A percentile compares a stretch with the other conserved stretches of the same genome.
Evolutionary conservation across 1,284 basidiomycete genomes (phyloP).

Genomic region (Xanthoconium separans): DNA sequence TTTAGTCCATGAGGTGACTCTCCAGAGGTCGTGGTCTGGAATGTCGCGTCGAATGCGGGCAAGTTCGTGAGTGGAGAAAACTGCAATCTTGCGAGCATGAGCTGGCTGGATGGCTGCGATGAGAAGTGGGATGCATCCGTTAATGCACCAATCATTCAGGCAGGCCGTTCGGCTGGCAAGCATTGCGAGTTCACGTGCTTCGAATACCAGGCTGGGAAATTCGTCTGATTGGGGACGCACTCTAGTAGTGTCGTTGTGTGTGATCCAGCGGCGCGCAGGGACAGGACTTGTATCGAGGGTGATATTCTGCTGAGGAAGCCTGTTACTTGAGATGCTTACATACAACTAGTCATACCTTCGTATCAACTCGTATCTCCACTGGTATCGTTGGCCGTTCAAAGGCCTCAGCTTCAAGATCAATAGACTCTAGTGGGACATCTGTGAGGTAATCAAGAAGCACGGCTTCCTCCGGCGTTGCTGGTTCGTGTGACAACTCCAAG

Average conservation of each 20-base stretch:
- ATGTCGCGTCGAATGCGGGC: not conserved
- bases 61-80: not conserved
- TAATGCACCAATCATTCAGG: not conserved
- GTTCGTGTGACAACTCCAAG: not conserved
- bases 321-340: not conserved
- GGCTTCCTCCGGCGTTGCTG: not conserved
- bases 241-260: not conserved
- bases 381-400: not conserved
- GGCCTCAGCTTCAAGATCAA: not conserved
- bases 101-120: not conserved
- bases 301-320: not conserved
- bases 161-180: not conserved
- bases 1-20: not conserved
- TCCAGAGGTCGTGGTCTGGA: not conserved
- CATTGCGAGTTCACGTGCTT: not conserved
- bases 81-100: not conserved
- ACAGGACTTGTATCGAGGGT: not conserved
- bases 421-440: not conserved
- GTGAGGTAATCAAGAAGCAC: not conserved
- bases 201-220: not conserved
- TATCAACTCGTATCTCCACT: not conserved
- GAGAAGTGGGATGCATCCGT: not conserved
- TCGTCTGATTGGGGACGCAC: not conserved
- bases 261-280: not conserved
- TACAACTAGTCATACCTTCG: not conserved